These are phyloP conservation scores for Coelastrella sp. DNA, from an alignment of 139 green algal genomes.

Conservation along the genomic window DNA sequence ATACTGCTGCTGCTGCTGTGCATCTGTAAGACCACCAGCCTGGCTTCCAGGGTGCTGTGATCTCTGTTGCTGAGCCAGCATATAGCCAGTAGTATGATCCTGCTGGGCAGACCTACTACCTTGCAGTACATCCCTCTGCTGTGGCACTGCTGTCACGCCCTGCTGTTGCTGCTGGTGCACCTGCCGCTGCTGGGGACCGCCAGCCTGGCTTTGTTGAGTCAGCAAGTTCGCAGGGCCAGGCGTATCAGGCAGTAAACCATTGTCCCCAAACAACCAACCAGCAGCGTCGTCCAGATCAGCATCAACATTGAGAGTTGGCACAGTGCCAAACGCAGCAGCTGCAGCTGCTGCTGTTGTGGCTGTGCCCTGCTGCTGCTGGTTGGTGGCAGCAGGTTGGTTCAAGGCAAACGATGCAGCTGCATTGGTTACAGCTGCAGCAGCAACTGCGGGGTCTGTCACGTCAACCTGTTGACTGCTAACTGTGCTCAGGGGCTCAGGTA, in stretches of 20 bases:
- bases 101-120: no score
- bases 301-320: neutral
- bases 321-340: neutral
- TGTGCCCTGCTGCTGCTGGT: neutral
- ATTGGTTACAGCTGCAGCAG: neutral
- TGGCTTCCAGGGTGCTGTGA: no score
- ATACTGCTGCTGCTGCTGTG: neutral
- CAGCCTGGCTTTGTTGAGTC: conserved; percentile 1
- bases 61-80: no score
- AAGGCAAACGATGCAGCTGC: neutral
- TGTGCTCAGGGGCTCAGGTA: no score
- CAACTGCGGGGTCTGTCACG: no score
- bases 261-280: neutral
- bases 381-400: neutral
- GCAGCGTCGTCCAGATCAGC: conserved; percentile 12
- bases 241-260: conserved; percentile 5
- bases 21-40: no score
- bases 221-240: conserved; percentile 11
- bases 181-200: neutral
- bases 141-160: neutral
- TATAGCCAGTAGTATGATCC: no score
- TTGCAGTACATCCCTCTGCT: no score
- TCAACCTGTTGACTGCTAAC: neutral
- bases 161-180: conserved; percentile 1
- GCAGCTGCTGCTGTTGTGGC: conserved; percentile 1